Evolutionary conservation across 768 basidiomycete genomes (phyloP).

Genomic region (Boletus vermiculosoides): DNA sequence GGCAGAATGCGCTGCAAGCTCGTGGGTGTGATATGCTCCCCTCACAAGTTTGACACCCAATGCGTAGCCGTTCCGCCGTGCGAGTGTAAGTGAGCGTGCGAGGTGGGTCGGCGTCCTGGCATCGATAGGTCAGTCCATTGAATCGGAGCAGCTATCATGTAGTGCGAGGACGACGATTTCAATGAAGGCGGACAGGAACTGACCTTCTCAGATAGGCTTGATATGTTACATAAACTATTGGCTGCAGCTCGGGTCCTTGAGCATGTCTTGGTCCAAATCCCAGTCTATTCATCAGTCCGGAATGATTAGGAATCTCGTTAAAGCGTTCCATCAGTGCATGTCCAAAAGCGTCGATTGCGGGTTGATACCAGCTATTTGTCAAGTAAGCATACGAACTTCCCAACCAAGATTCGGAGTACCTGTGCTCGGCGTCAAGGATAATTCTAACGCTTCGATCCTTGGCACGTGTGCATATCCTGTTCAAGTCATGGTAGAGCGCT

Average conservation of each 20-base stretch:
- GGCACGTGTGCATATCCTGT: constrained; percentile 63
- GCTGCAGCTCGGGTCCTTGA: constrained; percentile 43
- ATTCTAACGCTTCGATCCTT: constrained; percentile 62
- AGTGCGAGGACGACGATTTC: background rate
- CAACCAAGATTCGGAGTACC: constrained; percentile 31
- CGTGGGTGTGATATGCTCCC: constrained; percentile 86
- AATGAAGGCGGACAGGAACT: constrained; percentile 2
- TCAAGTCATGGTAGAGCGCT: constrained; percentile 60
- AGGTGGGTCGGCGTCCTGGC: constrained; percentile 70
- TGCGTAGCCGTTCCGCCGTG: constrained; percentile 62
- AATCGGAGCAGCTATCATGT: background rate
- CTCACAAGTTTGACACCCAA: constrained; percentile 92
- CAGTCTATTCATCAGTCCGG: constrained; percentile 1
- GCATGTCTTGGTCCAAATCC: background rate
- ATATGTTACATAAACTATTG: constrained; percentile 81
- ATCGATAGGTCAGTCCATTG: background rate
- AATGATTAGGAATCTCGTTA: constrained; percentile 47
- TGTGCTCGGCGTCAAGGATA: constrained; percentile 85
- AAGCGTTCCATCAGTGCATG: constrained; percentile 73
- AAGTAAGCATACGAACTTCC: constrained; percentile 4
- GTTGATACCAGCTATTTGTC: constrained; percentile 54
- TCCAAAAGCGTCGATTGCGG: constrained; percentile 81
- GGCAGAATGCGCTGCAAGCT: constrained; percentile 46
- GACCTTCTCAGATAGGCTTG: constrained; percentile 85
- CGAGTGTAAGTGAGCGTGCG: constrained; percentile 59